Evolutionary conservation across 495 filamentous ascomycete species (phyloP), one percentile per base, ranked within the genome.

Genomic region (Baudoinia panamericana): DNA sequence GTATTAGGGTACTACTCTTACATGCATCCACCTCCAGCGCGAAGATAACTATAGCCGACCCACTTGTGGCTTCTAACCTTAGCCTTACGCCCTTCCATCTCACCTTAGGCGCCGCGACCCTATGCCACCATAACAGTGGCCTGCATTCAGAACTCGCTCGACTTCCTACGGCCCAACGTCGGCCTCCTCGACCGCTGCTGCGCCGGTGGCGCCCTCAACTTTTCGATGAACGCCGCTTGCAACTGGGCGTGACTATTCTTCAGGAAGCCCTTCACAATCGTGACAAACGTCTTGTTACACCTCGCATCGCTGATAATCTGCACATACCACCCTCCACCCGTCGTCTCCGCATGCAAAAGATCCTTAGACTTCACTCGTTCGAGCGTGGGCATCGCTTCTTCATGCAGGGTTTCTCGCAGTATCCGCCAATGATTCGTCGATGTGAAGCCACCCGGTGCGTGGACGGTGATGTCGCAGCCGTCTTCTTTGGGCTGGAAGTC

Each of bases 401-500:
- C 46, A n/a, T 22, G 41, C 20, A 50, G 33, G 9, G 12, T 39
- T 18, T 52, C 39, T 6, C 48, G 43, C 2, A 46, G 26, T 23
- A 52, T 17, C 13, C 48, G 48, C 48, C 48, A 52, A 19, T 47
- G 48, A 30, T 52, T 52, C 16, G 44, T 47, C 2, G 32, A 39
- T 15, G 43, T 52, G 48, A 52, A 52, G 23, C 48, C 48, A 13
- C 43, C 48, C 2, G 48, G 48, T 17, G 48, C 48, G 30, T 52
- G 44, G 12, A 52, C 34, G 4, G 44, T 47, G 43, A 52, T 52
- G 33, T 52, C 48, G 43, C 48, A 52, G 32, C 48, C 48, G 19
- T 52, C 48, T 6, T 31, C 33, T 12, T 19, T 21, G 1, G 31
- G 37, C 2, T 43, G 11, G 30, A 52, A 52, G 9, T 42, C 43